Base-by-base conservation (phyloP, 2,329 filamentous ascomycete species). In the Stagonosporopsis chrysanthemi region DNA sequence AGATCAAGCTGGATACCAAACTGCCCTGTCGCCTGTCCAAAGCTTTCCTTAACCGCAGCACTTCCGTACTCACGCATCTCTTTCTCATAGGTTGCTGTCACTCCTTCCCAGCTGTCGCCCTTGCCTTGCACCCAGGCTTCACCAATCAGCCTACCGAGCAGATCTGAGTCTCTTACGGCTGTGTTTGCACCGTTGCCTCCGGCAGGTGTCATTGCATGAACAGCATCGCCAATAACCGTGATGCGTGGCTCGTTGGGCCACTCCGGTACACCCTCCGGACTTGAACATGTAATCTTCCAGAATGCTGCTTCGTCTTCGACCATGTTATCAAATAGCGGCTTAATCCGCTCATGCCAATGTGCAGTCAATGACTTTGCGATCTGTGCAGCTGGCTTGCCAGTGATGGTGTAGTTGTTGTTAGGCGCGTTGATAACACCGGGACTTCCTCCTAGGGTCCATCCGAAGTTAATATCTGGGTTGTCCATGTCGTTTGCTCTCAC, bases 271-370 rank as follows among this genome's bases (percentile, higher is more conserved):
- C 86, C 85, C 0, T 78, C 78, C 0, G 86, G 86, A 0, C 79
- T 82, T 0, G 85, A 87, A 62, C 84, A 88, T 2, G 86, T 88
- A 44, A 89, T 88, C 64, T 87, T 88, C 84, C 85, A 88, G 62
- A 89, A 88, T 0, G 86, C 86, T 0, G 86, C 83, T 61, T 88
- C 84, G 0, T 72, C 61, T 52, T 81, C 82, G 5, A 76, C 69
- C 83, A 88, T 87, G 33, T 86, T 64, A 6, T 87, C 84, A 56
- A 89, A 83, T 0, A 89, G 71, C 1, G 84, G 80, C 67, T 78
- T 81, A 42, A 88, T 73, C 2, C 81, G 78, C 12, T 82, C 77
- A 66, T 87, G 79, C 86, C 86, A 89, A 31, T 83, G 68, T 15
- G 74, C 68, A 0, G 84, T 82, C 0, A 88, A 71, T 1, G 71